A percentile compares a stretch with the other conserved stretches of the same genome.
phyloP scores from a whole-genome alignment of 352 stramenopile species.

The Phytophthora palmivora region DNA sequence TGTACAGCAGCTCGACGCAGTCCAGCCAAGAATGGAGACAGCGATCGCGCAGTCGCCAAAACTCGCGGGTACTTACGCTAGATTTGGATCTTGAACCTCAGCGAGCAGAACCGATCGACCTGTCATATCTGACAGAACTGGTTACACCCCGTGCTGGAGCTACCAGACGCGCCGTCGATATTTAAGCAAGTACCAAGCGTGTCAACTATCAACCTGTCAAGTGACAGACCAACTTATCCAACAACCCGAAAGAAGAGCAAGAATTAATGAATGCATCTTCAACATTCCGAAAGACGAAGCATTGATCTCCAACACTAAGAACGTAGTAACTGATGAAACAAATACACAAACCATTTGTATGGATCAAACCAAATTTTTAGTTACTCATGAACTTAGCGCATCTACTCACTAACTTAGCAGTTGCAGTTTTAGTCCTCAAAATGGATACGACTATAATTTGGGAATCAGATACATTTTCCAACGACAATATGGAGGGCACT shows the following conservation, averaged over 20 bases:
- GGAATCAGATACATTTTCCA: background rate
- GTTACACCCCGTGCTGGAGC: conserved; percentile 42
- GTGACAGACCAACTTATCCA: conserved; percentile 3
- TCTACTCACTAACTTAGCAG: too few relatives aligned
- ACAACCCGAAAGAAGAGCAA: conserved; percentile 3
- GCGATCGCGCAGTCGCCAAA: conserved; percentile 18
- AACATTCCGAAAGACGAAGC: conserved; percentile 28
- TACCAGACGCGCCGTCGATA: conserved; percentile 31
- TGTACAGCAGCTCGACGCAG: conserved; percentile 19
- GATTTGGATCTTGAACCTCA: conserved; percentile 29
- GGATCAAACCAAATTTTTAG: too few relatives aligned
- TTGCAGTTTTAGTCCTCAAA: background rate
- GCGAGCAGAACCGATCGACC: conserved; percentile 44
- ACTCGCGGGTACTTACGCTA: conserved; percentile 29
- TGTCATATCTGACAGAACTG: conserved; percentile 58
- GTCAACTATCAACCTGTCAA: conserved; percentile 21
- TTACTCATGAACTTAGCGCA: too few relatives aligned
- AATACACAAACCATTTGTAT: conserved; percentile 13
- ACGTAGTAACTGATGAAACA: conserved; percentile 30
- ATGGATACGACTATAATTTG: background rate
- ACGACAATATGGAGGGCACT: conserved; percentile 14
- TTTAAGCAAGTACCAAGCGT: conserved; percentile 35
- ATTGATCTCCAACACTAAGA: conserved; percentile 17
- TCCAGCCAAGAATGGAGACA: conserved; percentile 24
- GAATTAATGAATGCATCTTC: background rate